Percentiles rank a stretch among this genome's conserved stretches.
Conservation (phyloP, 495 filamentous ascomycete genomes). For the Lasiosphaeria miniovina region DNA sequence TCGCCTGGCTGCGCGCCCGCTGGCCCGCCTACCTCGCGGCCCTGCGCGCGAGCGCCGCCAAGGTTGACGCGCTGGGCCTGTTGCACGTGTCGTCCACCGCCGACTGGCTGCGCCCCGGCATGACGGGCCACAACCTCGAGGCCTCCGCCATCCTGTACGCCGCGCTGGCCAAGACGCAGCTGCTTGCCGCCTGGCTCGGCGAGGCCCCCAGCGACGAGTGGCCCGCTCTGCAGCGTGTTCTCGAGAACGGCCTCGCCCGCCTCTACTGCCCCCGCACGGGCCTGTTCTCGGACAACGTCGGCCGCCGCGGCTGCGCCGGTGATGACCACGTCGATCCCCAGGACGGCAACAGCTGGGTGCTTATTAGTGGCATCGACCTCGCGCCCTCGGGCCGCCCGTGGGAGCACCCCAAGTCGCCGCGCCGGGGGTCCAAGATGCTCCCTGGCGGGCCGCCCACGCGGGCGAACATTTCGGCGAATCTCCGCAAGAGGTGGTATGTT, state of each 20-base stretch:
- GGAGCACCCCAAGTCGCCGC: slow-evolving; percentile 6
- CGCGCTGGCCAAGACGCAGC: slow-evolving; percentile 32
- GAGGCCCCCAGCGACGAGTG: slow-evolving; percentile 7
- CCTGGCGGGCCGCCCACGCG: slow-evolving; percentile 17
- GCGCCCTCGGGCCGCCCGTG: slow-evolving; percentile 7
- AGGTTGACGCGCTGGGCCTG: slow-evolving; percentile 49
- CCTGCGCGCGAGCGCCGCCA: slow-evolving; percentile 50
- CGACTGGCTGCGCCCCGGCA: slow-evolving; percentile 54
- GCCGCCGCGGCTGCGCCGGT: slow-evolving; percentile 20
- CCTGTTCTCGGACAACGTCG: slow-evolving; percentile 35
- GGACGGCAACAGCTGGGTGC: slow-evolving; percentile 49
- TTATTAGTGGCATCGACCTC: slow-evolving; percentile 27
- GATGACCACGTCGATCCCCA: slow-evolving; percentile 37
- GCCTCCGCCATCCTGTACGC: slow-evolving; percentile 37
- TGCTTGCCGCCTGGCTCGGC: slow-evolving; percentile 30
- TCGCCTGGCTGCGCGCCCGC: slow-evolving; percentile 45
- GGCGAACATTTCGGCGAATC: slow-evolving; percentile 36
- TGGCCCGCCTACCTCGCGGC: slow-evolving; percentile 51
- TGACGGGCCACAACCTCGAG: slow-evolving; percentile 51
- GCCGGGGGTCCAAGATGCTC: not conserved
- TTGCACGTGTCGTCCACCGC: slow-evolving; percentile 51
- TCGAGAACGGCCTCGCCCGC: slow-evolving; percentile 25
- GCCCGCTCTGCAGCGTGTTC: slow-evolving; percentile 9
- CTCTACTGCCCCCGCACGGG: slow-evolving; percentile 31
- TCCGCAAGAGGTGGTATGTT: slow-evolving; percentile 54